Base-by-base conservation (phyloP, 2,329 filamentous ascomycete genomes). In the Aspergillus viridinutans region DNA sequence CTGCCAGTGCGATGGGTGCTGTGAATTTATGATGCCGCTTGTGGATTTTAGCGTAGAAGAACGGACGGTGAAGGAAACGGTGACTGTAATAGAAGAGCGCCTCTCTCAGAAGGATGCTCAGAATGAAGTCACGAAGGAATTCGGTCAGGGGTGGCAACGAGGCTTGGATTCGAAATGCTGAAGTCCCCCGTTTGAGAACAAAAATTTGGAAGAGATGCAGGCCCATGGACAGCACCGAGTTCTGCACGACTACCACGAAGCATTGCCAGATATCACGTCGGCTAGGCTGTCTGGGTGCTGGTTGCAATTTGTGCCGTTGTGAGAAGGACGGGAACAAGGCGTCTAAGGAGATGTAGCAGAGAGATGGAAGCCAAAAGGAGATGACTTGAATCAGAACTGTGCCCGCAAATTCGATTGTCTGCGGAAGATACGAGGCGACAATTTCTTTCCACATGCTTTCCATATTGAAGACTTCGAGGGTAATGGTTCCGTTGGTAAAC, bases 1-100 rank as follows among this genome's bases (percentile, higher is more conserved):
- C 80, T 0, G 82, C 76, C 4, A 85, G 73, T 0, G 81, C 78
- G 2, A 85, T 77, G 0, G 82, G 83, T 1, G 82, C 81, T 0
- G 77, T 81, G 71, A 84, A 85, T 25, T 72, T 72, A 70, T 85
- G 83, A 63, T 85, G 83, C 23, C 72, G 72, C 61, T 84, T 84
- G 72, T 85, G 83, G 57, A 85, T 77, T 32, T 69, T 69, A 10
- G 68, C 68, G 71, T 85, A 85, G 5, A 83, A 66, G 5, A 60
- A 67, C 0, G 76, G 80, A 5, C 72, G 64, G 68, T 85, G 83
- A 4, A 85, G 71, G 3, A 81, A 62, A 6, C 83, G 80, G 66
- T 85, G 83, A 25, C 74, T 66, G 62, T 83, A 83, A 71, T 85
- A 85, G 69, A 85, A 85, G 20, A 82, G 61, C 1, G 75, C 59